Conservation (phyloP, 495 filamentous ascomycete species). For the Xylaria longipes region DNA sequence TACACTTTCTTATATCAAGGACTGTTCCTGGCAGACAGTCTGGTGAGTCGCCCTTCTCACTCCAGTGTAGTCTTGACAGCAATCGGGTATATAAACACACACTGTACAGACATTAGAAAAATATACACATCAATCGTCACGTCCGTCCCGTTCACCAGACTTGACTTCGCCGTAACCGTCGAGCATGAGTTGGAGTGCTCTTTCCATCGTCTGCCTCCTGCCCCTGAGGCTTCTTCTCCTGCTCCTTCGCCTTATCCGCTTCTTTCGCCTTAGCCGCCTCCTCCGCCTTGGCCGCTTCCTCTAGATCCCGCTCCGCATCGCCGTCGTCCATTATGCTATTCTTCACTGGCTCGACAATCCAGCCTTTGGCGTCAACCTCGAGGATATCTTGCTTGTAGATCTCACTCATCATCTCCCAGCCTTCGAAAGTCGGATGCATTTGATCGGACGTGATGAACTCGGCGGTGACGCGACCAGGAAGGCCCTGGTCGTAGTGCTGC, state of each 20-base stretch:
- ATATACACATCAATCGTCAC: constrained; percentile 8
- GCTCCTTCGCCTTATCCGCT: not conserved
- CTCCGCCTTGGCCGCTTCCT: constrained; percentile 32
- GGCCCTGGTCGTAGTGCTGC: constrained; percentile 36
- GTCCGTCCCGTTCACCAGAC: not conserved
- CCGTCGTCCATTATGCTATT: constrained; percentile 42
- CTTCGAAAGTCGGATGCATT: constrained; percentile 51
- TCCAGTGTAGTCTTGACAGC: not conserved
- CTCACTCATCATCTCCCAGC: constrained; percentile 55
- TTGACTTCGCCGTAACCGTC: constrained; percentile 10
- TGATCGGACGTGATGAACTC: constrained; percentile 33
- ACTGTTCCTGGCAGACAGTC: not conserved
- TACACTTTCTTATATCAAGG: not conserved
- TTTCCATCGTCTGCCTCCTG: not conserved
- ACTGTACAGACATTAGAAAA: not conserved
- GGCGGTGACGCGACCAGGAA: constrained; percentile 37
- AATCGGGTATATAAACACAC: not conserved
- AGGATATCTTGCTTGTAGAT: constrained; percentile 49
- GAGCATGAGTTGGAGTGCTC: not conserved
- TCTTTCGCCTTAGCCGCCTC: constrained; percentile 13
- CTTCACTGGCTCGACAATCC: constrained; percentile 42
- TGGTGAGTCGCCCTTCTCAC: not conserved
- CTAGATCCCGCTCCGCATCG: constrained; percentile 34
- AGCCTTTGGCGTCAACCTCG: constrained; percentile 43
- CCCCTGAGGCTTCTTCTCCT: not conserved